Conservation (phyloP, 2,329 filamentous ascomycete species). For the Pseudopithomyces maydicus region DNA sequence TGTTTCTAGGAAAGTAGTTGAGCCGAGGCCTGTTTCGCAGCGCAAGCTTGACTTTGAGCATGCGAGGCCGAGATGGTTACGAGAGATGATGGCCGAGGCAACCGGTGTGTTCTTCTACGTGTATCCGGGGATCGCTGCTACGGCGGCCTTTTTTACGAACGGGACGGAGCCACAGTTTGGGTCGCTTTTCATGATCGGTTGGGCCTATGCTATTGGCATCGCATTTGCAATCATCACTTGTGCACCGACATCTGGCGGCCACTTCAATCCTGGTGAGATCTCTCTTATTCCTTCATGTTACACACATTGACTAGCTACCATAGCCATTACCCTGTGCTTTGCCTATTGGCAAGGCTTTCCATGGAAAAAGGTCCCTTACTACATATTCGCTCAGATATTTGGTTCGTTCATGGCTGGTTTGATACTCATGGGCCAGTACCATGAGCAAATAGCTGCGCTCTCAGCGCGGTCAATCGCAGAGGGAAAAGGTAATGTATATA, state of each 20-base stretch:
- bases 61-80: slow-evolving; percentile 57
- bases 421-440: slow-evolving; percentile 62
- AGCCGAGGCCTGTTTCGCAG: slow-evolving; percentile 57
- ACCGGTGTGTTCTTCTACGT: slow-evolving; percentile 63
- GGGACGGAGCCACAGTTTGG: slow-evolving; percentile 51
- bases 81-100: slow-evolving; percentile 62
- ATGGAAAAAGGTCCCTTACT: slow-evolving; percentile 62
- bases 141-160: slow-evolving; percentile 58
- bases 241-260: slow-evolving; percentile 59
- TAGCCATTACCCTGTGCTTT: slow-evolving; percentile 47
- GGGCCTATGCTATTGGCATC: slow-evolving; percentile 61
- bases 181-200: slow-evolving; percentile 60
- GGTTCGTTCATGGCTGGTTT: slow-evolving; percentile 62
- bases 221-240: slow-evolving; percentile 64
- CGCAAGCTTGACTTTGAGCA: slow-evolving; percentile 62
- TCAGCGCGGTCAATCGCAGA: slow-evolving; percentile 46
- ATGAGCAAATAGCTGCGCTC: slow-evolving; percentile 54
- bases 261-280: slow-evolving; percentile 50
- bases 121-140: slow-evolving; percentile 58
- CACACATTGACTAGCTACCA: slow-evolving; percentile 33
- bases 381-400: slow-evolving; percentile 62
- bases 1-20: slow-evolving; percentile 56
- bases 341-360: slow-evolving; percentile 63
- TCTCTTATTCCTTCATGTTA: background rate
- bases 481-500: slow-evolving; percentile 49